Evolutionary conservation across 495 filamentous ascomycete genomes (phyloP).

Genomic region (Peziza echinospora): DNA sequence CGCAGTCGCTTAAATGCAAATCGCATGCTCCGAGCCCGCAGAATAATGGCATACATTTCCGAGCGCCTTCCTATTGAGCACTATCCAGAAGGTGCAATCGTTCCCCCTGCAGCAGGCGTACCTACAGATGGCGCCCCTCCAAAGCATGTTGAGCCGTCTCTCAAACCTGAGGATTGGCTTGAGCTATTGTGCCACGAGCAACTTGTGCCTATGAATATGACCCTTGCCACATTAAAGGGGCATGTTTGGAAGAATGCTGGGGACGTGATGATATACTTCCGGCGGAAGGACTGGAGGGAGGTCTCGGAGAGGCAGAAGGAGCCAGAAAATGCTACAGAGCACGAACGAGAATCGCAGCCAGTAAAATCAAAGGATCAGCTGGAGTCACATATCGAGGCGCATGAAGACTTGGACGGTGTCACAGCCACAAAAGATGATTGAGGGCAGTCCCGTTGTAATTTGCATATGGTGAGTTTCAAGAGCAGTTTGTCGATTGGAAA

Average conservation of each 20-base stretch:
- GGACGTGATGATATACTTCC: conserved; percentile 79
- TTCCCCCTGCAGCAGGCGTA: background rate
- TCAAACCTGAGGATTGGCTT: conserved; percentile 78
- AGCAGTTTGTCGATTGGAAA: too few relatives aligned
- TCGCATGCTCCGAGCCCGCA: conserved; percentile 84
- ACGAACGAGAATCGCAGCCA: too few relatives aligned
- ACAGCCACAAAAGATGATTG: too few relatives aligned
- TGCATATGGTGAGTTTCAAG: too few relatives aligned
- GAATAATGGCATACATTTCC: conserved; percentile 79
- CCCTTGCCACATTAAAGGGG: conserved; percentile 66
- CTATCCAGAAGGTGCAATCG: conserved; percentile 6
- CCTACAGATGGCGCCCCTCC: conserved; percentile 4
- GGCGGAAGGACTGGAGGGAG: conserved; percentile 59
- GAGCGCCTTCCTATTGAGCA: conserved; percentile 44
- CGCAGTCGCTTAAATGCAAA: conserved; percentile 85
- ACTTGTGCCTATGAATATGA: conserved; percentile 53
- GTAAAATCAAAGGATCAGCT: too few relatives aligned
- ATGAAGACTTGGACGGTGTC: too few relatives aligned
- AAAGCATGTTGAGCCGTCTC: too few relatives aligned
- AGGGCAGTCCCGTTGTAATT: too few relatives aligned
- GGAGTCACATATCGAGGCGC: too few relatives aligned
- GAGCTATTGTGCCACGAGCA: conserved; percentile 85
- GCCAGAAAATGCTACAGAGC: background rate
- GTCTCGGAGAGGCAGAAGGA: background rate
- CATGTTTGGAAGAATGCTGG: conserved; percentile 83